Evolutionary conservation across 1,284 basidiomycete species (phyloP), one percentile per base, ranked within the genome.

Genomic region (Ganoderma sinense): DNA sequence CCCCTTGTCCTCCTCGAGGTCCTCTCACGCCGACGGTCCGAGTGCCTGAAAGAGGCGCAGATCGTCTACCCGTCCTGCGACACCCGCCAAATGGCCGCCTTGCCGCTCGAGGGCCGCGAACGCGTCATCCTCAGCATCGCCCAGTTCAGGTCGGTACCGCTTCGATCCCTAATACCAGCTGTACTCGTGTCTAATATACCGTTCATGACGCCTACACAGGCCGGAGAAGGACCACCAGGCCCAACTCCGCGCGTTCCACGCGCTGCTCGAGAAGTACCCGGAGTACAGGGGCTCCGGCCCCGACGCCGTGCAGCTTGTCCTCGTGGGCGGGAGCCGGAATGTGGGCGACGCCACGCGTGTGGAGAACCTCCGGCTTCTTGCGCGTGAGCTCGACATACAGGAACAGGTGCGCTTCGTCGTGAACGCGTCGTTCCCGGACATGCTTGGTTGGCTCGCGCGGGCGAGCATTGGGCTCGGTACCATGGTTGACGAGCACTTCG

Each of bases 401-500:
- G 81, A 87, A 14, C 85, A 91, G 68, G 91, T 96, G 23, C 85
- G 91, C 58, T 95, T 99, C 73, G 82, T 94, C 6, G 87, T 98
- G 60, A 99, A 99, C 75, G 95, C 95, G 0, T 82, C 93, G 1
- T 99, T 94, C 74, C 74, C 88, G 0, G 86, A 86, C 11, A 87
- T 99, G 71, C 85, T 97, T 0, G 72, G 81, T 1, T 90, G 90
- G 83, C 85, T 99, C 1, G 87, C 90, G 0, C 82, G 82, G 18
- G 91, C 96, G 0, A 94, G 91, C 69, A 87, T 98, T 5, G 97
- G 98, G 0, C 79, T 99, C 31, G 97, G 95, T 78, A 99, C 97
- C 4, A 99, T 99, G 97, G 89, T 97, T 0, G 97, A 99, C 78
- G 98, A 99, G 81, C 97, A 99, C 80, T 99, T 99, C 75, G 98